Conservation (phyloP, 176 grass and related monocot species). For the Alopecurus myosuroides region DNA sequence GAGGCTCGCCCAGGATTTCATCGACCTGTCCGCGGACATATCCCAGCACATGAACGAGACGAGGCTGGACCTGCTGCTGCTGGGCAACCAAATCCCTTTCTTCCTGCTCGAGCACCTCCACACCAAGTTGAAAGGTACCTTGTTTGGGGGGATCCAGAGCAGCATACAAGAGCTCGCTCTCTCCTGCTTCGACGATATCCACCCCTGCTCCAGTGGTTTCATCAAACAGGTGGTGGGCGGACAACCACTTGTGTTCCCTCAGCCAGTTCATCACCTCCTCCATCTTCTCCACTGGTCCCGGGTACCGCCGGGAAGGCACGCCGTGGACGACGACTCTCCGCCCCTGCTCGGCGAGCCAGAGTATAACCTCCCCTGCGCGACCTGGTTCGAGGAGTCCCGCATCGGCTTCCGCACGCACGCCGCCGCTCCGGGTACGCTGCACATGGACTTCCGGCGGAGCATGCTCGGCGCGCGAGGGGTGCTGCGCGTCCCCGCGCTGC, state of each 20-base stretch:
- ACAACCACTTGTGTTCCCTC: too few relatives aligned
- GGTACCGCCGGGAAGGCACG: neutral
- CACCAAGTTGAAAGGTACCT: neutral
- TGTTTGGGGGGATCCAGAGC: neutral
- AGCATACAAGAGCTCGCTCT: neutral
- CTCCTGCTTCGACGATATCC: conserved; percentile 7
- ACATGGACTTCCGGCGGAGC: neutral
- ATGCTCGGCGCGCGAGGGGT: neutral
- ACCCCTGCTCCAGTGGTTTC: neutral
- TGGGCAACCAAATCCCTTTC: neutral
- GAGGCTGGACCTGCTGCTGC: conserved; percentile 4
- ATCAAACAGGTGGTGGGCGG: too few relatives aligned
- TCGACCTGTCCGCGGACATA: neutral
- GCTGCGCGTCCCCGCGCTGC: neutral
- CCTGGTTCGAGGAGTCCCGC: neutral
- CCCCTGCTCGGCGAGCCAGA: neutral
- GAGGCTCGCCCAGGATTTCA: neutral
- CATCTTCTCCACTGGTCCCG: conserved; percentile 11
- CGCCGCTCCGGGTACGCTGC: neutral
- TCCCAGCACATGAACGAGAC: neutral
- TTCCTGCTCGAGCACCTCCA: neutral
- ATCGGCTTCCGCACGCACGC: neutral
- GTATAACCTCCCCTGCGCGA: neutral
- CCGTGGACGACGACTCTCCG: neutral
- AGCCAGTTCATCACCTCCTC: conserved; percentile 7